Evolutionary conservation across 768 basidiomycete genomes (phyloP).

Genomic region (Coprinopsis sp.): DNA sequence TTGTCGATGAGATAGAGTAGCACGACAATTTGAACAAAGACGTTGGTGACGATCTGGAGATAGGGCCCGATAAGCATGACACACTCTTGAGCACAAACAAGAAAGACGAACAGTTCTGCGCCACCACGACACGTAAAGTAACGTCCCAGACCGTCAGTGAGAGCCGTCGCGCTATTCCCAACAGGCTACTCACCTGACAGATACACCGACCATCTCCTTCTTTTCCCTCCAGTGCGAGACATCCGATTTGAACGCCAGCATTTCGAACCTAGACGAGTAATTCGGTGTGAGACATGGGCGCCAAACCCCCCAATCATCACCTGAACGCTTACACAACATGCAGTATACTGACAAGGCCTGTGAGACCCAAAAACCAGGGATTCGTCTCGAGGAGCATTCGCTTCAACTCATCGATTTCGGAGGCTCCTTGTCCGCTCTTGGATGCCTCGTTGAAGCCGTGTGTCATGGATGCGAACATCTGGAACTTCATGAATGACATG

Average conservation of each 20-base stretch:
- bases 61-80: constrained; percentile 6
- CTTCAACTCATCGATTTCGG: constrained; percentile 93
- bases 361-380: constrained; percentile 83
- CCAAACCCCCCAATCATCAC: constrained; percentile 1
- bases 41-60: constrained; percentile 76
- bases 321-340: constrained; percentile 69
- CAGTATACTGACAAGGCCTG: constrained; percentile 78
- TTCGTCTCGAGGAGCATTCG: constrained; percentile 87
- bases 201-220: constrained; percentile 93
- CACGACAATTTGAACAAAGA: constrained; percentile 87
- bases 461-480: constrained; percentile 79
- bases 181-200: constrained; percentile 62
- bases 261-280: constrained; percentile 65
- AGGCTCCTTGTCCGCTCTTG: constrained; percentile 63
- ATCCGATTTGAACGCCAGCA: constrained; percentile 93
- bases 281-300: not conserved
- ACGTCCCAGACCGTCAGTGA: not conserved
- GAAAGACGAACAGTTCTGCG: constrained; percentile 48
- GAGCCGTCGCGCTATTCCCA: constrained; percentile 7
- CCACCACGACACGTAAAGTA: constrained; percentile 10
- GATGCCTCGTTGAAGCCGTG: constrained; percentile 83
- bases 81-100: not conserved
- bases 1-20: constrained; percentile 93
- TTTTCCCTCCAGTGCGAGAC: constrained; percentile 94
- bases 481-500: constrained; percentile 84